Evolutionary conservation across 2,329 filamentous ascomycete genomes (phyloP).

Genomic region (Fonsecaea multimorphosa): DNA sequence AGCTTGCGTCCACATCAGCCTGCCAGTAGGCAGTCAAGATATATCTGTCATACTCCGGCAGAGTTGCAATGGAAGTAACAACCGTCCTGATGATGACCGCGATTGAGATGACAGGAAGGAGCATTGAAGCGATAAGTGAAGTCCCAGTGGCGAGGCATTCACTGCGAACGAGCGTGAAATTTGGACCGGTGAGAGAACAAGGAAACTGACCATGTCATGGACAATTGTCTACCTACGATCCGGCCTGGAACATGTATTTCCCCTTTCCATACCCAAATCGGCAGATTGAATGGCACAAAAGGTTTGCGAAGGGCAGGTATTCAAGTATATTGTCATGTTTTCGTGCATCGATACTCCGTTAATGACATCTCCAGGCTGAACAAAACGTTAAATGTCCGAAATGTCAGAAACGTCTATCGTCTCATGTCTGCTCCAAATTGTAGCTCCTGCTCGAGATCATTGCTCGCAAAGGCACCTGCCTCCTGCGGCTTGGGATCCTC

Average conservation of each 20-base stretch:
- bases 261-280: not conserved
- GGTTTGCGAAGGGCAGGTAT: not conserved
- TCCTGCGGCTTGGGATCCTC: slow-evolving; percentile 70
- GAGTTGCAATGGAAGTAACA: not conserved
- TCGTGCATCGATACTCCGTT: slow-evolving; percentile 16
- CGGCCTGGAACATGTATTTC: not conserved
- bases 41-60: not conserved
- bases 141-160: not conserved
- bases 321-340: slow-evolving; percentile 15
- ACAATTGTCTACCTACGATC: not conserved
- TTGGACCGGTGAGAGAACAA: not conserved
- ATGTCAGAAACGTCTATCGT: slow-evolving; percentile 33
- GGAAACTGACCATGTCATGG: not conserved
- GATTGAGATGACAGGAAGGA: not conserved
- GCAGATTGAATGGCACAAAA: not conserved
- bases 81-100: not conserved
- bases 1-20: not conserved
- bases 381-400: not conserved
- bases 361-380: slow-evolving; percentile 4
- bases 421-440: slow-evolving; percentile 62
- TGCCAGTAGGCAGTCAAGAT: not conserved
- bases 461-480: slow-evolving; percentile 50
- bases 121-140: not conserved
- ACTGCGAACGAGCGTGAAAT: not conserved
- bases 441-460: slow-evolving; percentile 58